Evolutionary conservation across 306 rosid genomes (phyloP), one percentile per base, ranked within the genome.

Genomic region (Fragaria ananassa): DNA sequence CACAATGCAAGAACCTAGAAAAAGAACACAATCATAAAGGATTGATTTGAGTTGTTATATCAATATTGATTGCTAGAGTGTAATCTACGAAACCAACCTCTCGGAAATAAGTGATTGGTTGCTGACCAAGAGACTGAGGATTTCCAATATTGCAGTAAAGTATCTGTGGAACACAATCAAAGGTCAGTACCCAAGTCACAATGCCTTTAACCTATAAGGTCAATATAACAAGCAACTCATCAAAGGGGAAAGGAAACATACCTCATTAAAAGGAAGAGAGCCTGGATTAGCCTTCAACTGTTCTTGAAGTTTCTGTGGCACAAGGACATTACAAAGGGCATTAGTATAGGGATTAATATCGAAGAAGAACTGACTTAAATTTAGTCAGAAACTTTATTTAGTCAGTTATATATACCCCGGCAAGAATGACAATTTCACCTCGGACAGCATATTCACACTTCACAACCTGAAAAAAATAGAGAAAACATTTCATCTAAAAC

Each of bases 81-180:
- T 25, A 76, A 58, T 68, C 51, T 17, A 77, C 58, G 35, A 81
- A 81, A 83, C 87, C 75, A 79, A 95, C 99, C 99, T 95, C 99
- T 53, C 97, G 90, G 88, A 95, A 95, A 85, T 85, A 92, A 6
- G 96, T 85, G 37, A 91, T 86, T 27, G 96, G 96, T 76, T 78
- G 85, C 91, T 93, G 98, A 31, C 97, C 93, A 76, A 93, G 97
- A 81, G 98, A 89, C 82, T 93, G 98, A 58, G 98, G 97, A 81
- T 93, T 91, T 84, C 97, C 98, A 64, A 91, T 93, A 87, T 93
- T 93, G 88, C 98, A 93, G 86, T 91, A 91, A 60, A 93, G 86
- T 76, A 93, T 89, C 98, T 93, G 82, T 78, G 68, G 17, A 75
- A 50, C 44, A 70, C 72, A 81, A 68, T 34, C 15, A 10, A 56